These are phyloP conservation scores for Fusarium paranaense DNA, from an alignment of 2,329 filamentous ascomycete species.

Conservation along the genomic window DNA sequence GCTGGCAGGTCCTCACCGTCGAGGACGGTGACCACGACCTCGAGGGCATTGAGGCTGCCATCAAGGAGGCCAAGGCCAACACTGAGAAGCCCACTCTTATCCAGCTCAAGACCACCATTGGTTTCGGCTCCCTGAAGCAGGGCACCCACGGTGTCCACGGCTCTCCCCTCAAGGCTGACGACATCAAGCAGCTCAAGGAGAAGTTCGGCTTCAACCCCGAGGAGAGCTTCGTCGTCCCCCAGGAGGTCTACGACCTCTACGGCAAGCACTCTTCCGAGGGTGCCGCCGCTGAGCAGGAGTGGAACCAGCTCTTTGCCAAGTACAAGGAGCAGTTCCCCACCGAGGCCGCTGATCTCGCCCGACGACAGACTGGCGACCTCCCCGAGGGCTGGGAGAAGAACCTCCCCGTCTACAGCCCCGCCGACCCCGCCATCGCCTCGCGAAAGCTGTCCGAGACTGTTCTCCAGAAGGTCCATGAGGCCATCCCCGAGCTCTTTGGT, in stretches of 20 bases:
- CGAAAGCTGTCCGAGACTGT: conserved; percentile 97
- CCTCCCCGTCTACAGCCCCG: conserved; percentile 90
- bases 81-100: conserved; percentile 98
- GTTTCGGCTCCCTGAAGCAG: conserved; percentile 92
- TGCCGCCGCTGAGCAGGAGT: conserved; percentile 90
- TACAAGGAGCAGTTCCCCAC: conserved; percentile 83
- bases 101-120: conserved; percentile 97
- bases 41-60: conserved; percentile 86
- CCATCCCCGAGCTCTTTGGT: conserved; percentile 90
- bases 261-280: conserved; percentile 86
- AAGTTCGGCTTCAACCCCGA: conserved; percentile 97
- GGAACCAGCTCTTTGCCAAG: conserved; percentile 92
- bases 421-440: conserved; percentile 86
- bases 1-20: conserved; percentile 91
- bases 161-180: conserved; percentile 93
- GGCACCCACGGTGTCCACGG: conserved; percentile 97
- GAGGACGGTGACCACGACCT: conserved; percentile 91
- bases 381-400: conserved; percentile 97
- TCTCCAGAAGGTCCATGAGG: conserved; percentile 85
- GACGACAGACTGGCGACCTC: conserved; percentile 84
- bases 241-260: conserved; percentile 94
- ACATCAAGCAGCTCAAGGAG: conserved; percentile 92
- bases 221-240: conserved; percentile 91
- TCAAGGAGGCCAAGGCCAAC: conserved; percentile 85
- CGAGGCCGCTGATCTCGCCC: conserved; percentile 83